Evolutionary conservation across 2,329 filamentous ascomycete species (phyloP), one percentile per base, ranked within the genome.

Genomic region (Fusarium papillatum): DNA sequence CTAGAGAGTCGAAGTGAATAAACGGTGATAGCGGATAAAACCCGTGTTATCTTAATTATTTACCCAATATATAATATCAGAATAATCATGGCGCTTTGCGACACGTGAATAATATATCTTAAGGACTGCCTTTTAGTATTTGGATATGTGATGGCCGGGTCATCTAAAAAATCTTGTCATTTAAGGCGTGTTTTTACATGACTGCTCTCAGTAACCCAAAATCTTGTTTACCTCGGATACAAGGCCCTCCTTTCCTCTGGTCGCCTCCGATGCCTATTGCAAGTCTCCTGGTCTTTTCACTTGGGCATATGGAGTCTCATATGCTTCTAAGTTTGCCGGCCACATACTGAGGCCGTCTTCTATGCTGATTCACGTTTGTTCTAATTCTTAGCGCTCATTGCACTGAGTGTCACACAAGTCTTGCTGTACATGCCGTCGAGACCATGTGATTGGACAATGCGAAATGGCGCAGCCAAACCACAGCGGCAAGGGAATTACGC

Each of bases 361-460:
- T 5, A 34, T 34, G 11, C 31, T 34, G 31, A 13, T 34, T 34
- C 31, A 34, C 31, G 10, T 34, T 13, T 34, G 3, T 34, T 34
- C 13, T 34, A 34, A 34, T 34, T 34, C 31, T 19, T 19, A 39
- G 38, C 16, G 38, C 38, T 39, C 7, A 19, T 19, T 41, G 19
- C 19, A 41, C 5, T 43, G 41, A 46, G 13, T 24, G n/a, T 17
- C 43, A 48, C 43, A 14, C 14, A 5, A 26, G 43, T 26, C 22
- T 55, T 63, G 66, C 29, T 59, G 46, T 59, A 38, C 36, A 19
- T 64, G 26, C 46, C 43, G 46, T 19, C 9, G 46, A n/a, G 4
- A 4, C 4, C 2, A 34, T 38, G 1, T 68, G 66, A 68, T 68
- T 68, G 66, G 66, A 43, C 34, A 48, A 55, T 24, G n/a, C 22